These are phyloP conservation scores for Coffea eugenioides DNA, from an alignment of 257 asterid species.

Conservation along the genomic window DNA sequence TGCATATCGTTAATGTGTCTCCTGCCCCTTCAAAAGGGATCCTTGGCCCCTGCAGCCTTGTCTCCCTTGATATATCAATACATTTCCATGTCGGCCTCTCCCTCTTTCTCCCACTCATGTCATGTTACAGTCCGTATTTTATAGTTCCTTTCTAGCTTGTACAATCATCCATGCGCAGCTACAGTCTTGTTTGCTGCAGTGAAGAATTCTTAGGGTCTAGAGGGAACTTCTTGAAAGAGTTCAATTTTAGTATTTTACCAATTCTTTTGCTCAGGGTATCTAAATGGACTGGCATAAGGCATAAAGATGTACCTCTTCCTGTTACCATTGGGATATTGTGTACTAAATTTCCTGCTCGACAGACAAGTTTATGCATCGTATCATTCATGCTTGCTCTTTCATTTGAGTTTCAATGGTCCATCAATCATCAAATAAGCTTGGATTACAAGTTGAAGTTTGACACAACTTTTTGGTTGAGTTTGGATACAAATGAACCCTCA, in stretches of 20 bases:
- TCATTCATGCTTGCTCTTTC: neutral
- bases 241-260: too few relatives aligned
- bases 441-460: too few relatives aligned
- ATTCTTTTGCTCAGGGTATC: too few relatives aligned
- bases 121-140: neutral
- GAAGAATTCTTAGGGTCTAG: neutral
- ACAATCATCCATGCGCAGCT: neutral
- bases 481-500: neutral
- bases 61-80: conserved; percentile 20
- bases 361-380: too few relatives aligned
- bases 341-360: too few relatives aligned
- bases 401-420: neutral
- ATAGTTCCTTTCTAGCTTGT: neutral
- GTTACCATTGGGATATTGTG: too few relatives aligned
- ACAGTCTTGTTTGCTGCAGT: neutral
- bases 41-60: conserved; percentile 28
- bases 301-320: too few relatives aligned
- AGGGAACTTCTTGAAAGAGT: too few relatives aligned
- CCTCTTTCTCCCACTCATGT: neutral
- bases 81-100: conserved; percentile 12
- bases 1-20: conserved; percentile 29
- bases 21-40: conserved; percentile 29
- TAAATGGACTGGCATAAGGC: too few relatives aligned
- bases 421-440: neutral
- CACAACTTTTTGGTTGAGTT: too few relatives aligned